phyloP scores from a whole-genome alignment of 495 filamentous ascomycete species.

The Penicillium fimorum region DNA sequence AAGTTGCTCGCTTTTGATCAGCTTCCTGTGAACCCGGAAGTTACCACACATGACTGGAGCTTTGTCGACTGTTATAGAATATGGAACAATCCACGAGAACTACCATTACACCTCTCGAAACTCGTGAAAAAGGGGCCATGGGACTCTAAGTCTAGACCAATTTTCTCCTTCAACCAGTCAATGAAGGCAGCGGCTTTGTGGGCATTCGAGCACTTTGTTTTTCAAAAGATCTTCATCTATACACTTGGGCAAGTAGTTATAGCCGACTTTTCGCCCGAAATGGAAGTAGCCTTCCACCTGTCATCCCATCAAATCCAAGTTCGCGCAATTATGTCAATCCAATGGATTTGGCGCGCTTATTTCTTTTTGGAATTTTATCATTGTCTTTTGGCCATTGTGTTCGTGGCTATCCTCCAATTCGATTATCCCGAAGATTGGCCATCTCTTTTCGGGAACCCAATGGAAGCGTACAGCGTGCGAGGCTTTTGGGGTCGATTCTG shows the following conservation, averaged over 20 bases:
- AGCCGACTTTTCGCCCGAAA: constrained; percentile 4
- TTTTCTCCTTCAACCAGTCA: not conserved
- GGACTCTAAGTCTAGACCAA: not conserved
- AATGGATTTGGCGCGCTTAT: not conserved
- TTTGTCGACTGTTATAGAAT: constrained; percentile 2
- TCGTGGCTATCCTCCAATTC: not conserved
- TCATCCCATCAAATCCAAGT: constrained; percentile 1
- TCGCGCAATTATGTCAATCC: not conserved
- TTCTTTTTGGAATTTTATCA: constrained; percentile 3
- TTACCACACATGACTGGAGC: not conserved
- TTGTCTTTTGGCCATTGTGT: not conserved
- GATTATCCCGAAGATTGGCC: constrained; percentile 4
- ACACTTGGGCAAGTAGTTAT: not conserved
- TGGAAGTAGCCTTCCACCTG: not conserved
- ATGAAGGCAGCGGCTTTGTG: not conserved
- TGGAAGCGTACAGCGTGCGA: constrained; percentile 2
- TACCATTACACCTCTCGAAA: not conserved
- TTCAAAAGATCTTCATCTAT: not conserved
- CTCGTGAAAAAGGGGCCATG: not conserved
- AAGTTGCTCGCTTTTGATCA: not conserved
- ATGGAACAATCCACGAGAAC: constrained; percentile 3
- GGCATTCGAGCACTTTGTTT: not conserved
- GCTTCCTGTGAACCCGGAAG: not conserved
- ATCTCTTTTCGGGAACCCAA: not conserved
- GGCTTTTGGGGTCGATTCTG: constrained; percentile 4